Conservation (phyloP, 768 basidiomycete genomes). For the Lactarius sp. region DNA sequence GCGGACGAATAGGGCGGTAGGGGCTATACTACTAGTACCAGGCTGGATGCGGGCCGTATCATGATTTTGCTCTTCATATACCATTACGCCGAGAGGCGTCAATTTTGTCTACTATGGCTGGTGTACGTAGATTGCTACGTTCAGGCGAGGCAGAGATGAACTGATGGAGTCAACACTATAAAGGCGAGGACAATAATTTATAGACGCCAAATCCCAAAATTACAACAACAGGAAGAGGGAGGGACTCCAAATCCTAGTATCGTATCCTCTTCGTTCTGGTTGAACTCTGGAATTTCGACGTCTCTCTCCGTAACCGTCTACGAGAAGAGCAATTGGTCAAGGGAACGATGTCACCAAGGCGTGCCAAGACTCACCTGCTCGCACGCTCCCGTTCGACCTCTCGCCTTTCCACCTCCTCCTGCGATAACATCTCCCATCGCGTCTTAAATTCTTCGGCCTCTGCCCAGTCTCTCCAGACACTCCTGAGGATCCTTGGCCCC, state of each 20-base stretch:
- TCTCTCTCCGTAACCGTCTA: conserved; percentile 60
- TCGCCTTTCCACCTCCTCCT: conserved; percentile 88
- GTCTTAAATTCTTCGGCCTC: conserved; percentile 91
- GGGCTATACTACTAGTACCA: too few relatives aligned
- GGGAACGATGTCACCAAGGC: not conserved
- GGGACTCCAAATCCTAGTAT: conserved; percentile 7
- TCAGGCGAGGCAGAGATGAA: not conserved
- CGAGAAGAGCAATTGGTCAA: not conserved
- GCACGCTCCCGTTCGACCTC: conserved; percentile 86
- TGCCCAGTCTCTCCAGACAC: conserved; percentile 94
- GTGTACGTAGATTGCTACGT: not conserved
- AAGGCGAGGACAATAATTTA: not conserved
- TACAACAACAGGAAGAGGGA: not conserved
- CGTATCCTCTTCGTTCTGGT: conserved; percentile 28
- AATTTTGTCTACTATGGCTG: not conserved
- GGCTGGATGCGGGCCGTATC: too few relatives aligned
- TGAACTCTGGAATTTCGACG: conserved; percentile 56
- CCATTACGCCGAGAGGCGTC: too few relatives aligned
- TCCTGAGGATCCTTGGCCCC: conserved; percentile 75
- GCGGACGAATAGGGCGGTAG: not conserved
- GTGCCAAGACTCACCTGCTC: conserved; percentile 48
- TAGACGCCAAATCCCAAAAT: not conserved
- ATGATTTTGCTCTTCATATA: too few relatives aligned
- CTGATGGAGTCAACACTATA: not conserved
- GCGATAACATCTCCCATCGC: conserved; percentile 75